Conservation (phyloP, 345 rosid genomes). For the Euphorbia pulcherrima region DNA sequence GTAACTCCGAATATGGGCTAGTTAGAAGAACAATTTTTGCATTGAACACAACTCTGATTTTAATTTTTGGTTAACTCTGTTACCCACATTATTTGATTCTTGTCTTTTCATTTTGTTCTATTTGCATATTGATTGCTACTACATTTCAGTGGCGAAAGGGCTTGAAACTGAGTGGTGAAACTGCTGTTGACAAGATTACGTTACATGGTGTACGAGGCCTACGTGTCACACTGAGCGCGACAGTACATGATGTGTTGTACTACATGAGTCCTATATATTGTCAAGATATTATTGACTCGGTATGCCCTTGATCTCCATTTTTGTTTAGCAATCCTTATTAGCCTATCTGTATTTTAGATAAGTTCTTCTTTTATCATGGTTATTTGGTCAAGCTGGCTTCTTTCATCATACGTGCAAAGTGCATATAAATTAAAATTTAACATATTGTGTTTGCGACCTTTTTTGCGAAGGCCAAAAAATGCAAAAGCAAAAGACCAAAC, state of each 20-base stretch:
- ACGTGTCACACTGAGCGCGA: constrained; percentile 85
- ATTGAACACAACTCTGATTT: neutral
- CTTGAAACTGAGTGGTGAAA: constrained; percentile 90
- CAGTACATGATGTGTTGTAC: constrained; percentile 92
- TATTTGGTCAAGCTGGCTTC: constrained; percentile 10
- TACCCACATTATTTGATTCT: neutral
- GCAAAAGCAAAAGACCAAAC: neutral
- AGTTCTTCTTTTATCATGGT: constrained; percentile 5
- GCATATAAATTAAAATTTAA: neutral
- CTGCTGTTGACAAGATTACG: constrained; percentile 90
- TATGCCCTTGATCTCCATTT: constrained; percentile 19
- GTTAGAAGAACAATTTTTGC: neutral
- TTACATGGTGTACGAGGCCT: constrained; percentile 91
- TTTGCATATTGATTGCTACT: neutral
- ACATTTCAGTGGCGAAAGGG: constrained; percentile 90
- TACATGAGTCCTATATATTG: constrained; percentile 98
- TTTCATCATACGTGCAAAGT: neutral
- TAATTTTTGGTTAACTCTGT: neutral
- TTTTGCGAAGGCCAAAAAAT: neutral
- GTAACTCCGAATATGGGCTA: neutral
- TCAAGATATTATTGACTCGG: constrained; percentile 91
- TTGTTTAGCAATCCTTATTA: neutral
- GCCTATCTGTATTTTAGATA: constrained; percentile 1
- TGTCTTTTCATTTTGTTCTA: neutral
- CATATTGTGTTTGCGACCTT: neutral